Conservation (phyloP, 108 stramenopile genomes). For the Pseudonitzschia multistriata region DNA sequence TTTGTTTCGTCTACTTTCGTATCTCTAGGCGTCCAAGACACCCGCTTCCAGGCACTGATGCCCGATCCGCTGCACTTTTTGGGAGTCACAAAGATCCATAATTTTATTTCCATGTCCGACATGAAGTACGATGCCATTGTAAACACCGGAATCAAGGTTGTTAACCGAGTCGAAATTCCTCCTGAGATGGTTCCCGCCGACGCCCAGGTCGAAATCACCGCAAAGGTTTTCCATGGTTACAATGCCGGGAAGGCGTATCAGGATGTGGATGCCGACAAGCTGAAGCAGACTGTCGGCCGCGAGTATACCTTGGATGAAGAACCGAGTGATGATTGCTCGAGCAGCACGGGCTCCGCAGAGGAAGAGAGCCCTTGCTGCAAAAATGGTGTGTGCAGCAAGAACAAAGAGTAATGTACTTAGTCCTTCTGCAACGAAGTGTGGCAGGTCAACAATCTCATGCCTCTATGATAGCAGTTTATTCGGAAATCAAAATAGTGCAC, state of each 20-base stretch:
- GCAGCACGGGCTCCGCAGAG: no score
- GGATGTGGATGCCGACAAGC: conserved; percentile 75
- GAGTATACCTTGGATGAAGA: conserved; percentile 32
- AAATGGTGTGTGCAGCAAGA: no score
- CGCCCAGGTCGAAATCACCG: conserved; percentile 99
- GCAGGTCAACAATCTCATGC: no score
- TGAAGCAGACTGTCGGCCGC: conserved; percentile 89
- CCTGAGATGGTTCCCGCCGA: conserved; percentile 95
- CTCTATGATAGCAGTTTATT: no score
- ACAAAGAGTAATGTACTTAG: no score
- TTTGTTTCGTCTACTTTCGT: neutral
- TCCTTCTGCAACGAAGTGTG: no score
- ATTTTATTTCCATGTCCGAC: conserved; percentile 98
- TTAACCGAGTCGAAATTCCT: conserved; percentile 98
- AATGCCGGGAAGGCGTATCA: conserved; percentile 92
- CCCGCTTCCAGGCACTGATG: conserved; percentile 97
- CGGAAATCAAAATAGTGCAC: no score
- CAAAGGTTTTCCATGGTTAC: conserved; percentile 98
- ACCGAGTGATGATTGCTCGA: neutral
- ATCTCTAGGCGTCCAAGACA: conserved; percentile 83
- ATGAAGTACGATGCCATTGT: conserved; percentile 99
- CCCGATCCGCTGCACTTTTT: conserved; percentile 97
- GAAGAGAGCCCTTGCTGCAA: no score
- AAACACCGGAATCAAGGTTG: conserved; percentile 93
- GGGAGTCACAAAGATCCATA: conserved; percentile 93